Evolutionary conservation across 805 yeast species (phyloP), one percentile per base, ranked within the genome.

Genomic region (Ogataea paraovalis): DNA sequence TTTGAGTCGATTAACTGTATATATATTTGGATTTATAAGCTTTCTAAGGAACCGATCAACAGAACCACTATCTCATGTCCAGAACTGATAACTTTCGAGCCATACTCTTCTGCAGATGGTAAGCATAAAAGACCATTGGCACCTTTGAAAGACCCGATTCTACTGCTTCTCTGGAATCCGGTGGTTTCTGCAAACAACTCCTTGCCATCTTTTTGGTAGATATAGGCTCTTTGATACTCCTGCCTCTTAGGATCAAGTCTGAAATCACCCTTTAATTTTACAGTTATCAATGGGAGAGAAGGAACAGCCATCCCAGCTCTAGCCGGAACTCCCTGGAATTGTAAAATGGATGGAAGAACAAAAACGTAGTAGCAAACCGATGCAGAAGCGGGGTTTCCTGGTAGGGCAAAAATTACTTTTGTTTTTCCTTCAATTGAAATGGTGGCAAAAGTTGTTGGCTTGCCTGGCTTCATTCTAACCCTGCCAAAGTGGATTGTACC

Each of bases 401-500:
- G 83, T 2, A 78, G 63, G 0, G 77, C 80, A 61, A 78, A 74
- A 1, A 78, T 67, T 3, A 66, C 56, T 44, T 65, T 72, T 5
- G 37, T 57, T 4, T 20, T 39, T 2, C 56, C 57, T 9, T 50
- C 46, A 10, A 34, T 7, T 13, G 48, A 54, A 0, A 78, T 75
- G 0, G 80, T 75, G 0, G 81, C 82, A 65, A 76, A 78, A 1
- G 83, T 78, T 1, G 80, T 73, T 2, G 83, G 83, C 51, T 78
- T 78, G 0, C 83, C 83, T 1, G 83, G 83, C 52, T 78, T 78
- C 80, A 78, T 78, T n/a, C 70, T 70, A 6, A 78, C 80, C 38
- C 82, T 60, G 4, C 83, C 83, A 56, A 78, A 78, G 49, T 75
- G 79, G 33, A 78, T 73, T 0, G 49, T 54, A 1, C 80, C 82